Conservation (phyloP, 192 early-diverging fungal genomes). For the Rhizoclosmatium globosum region DNA sequence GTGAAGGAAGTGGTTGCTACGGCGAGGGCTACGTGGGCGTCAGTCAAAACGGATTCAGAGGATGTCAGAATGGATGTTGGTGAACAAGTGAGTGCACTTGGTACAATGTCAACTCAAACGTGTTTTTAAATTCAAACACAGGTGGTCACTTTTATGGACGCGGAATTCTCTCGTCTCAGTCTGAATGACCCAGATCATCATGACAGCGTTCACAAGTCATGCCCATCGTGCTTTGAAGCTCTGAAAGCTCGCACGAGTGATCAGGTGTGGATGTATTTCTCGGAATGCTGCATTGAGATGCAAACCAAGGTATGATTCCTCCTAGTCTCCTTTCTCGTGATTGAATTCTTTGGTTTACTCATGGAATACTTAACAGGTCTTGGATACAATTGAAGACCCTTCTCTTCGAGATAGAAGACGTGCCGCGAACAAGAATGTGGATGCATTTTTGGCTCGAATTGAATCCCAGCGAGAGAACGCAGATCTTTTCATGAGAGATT, state of each 20-base stretch:
- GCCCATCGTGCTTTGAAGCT: not conserved
- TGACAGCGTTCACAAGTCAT: not conserved
- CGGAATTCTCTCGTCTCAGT: not conserved
- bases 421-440: slow-evolving; percentile 11
- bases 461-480: not conserved
- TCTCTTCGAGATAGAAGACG: slow-evolving; percentile 14
- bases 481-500: not conserved
- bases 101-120: no score
- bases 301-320: not conserved
- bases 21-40: not conserved
- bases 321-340: not conserved
- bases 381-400: slow-evolving; percentile 26
- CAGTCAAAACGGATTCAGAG: not conserved
- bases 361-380: not conserved
- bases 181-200: not conserved
- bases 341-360: not conserved
- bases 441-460: slow-evolving; percentile 15
- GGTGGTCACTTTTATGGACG: not conserved
- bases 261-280: not conserved
- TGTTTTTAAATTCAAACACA: not conserved
- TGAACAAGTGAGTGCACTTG: not conserved
- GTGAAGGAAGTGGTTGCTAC: not conserved
- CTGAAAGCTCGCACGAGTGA: not conserved
- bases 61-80: not conserved
- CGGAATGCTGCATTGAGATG: slow-evolving; percentile 9